Percentiles rank a stretch among this genome's conserved stretches.
Evolutionary conservation across 768 basidiomycete genomes (phyloP).

Genomic region (Cyclocybe cylindracea): DNA sequence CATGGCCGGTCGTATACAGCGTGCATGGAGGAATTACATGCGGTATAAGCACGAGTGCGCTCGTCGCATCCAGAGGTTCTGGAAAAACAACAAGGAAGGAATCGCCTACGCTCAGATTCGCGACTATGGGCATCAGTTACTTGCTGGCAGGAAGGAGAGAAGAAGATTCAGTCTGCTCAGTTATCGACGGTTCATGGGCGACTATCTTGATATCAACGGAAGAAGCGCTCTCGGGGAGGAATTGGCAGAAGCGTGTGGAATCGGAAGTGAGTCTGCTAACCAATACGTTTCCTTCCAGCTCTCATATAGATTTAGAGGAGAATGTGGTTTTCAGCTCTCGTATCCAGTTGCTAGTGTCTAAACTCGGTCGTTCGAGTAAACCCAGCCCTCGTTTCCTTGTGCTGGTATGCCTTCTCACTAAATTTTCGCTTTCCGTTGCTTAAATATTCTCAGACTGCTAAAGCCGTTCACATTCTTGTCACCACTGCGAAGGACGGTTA

Average conservation of each 20-base stretch:
- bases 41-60: conserved; percentile 96
- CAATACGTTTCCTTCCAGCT: background rate
- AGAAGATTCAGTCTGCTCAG: conserved; percentile 91
- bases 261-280: conserved; percentile 57
- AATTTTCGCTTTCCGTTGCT: background rate
- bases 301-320: conserved; percentile 49
- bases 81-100: conserved; percentile 97
- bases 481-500: conserved; percentile 63
- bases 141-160: conserved; percentile 91
- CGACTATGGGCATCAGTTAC: conserved; percentile 93
- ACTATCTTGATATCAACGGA: conserved; percentile 91
- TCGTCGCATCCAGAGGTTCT: conserved; percentile 93
- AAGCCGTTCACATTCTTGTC: conserved; percentile 80
- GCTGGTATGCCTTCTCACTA: conserved; percentile 58
- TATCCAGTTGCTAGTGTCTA: conserved; percentile 83
- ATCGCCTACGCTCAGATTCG: conserved; percentile 87
- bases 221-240: conserved; percentile 77
- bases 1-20: conserved; percentile 96
- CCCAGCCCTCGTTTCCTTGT: conserved; percentile 88
- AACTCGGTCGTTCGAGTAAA: conserved; percentile 85
- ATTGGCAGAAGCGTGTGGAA: conserved; percentile 67
- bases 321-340: conserved; percentile 82
- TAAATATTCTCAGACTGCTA: conserved; percentile 60
- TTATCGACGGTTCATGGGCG: conserved; percentile 93
- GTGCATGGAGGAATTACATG: conserved; percentile 95